A percentile compares a stretch with the other conserved stretches of the same genome.
These are phyloP conservation scores for Yamadazyma trypodendri DNA, from an alignment of 1,139 yeast genomes.

Conservation along the genomic window DNA sequence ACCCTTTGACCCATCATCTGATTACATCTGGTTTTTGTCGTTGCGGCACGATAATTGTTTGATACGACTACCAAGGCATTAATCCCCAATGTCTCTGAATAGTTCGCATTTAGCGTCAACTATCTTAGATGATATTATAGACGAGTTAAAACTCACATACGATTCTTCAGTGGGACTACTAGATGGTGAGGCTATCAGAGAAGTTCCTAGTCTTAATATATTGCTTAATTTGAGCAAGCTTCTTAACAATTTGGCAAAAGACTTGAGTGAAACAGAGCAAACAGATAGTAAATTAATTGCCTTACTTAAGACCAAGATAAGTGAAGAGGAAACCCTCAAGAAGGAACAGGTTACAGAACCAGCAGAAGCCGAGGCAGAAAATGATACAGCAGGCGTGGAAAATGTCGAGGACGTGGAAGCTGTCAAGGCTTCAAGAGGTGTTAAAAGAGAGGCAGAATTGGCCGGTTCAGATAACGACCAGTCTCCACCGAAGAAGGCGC, in stretches of 20 bases:
- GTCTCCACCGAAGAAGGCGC: neutral
- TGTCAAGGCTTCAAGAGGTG: slow-evolving; percentile 7
- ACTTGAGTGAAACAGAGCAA: slow-evolving; percentile 46
- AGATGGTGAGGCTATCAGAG: slow-evolving; percentile 55
- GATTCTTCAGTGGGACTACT: slow-evolving; percentile 60
- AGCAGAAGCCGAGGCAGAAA: slow-evolving; percentile 3
- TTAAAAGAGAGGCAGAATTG: slow-evolving; percentile 1
- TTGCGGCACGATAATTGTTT: neutral
- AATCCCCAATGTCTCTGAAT: slow-evolving; percentile 4
- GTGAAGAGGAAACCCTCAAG: slow-evolving; percentile 25
- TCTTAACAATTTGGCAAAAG: slow-evolving; percentile 47
- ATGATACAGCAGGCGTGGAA: slow-evolving; percentile 3
- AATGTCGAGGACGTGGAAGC: slow-evolving; percentile 7
- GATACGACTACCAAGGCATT: neutral
- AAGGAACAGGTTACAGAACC: slow-evolving; percentile 3
- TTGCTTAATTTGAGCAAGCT: slow-evolving; percentile 47
- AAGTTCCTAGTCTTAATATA: slow-evolving; percentile 45
- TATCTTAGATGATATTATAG: slow-evolving; percentile 51
- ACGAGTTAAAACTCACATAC: slow-evolving; percentile 52
- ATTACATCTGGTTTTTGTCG: too few species aligned
- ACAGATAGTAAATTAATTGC: slow-evolving; percentile 41
- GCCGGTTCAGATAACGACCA: slow-evolving; percentile 10
- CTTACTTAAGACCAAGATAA: slow-evolving; percentile 2
- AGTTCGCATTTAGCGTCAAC: slow-evolving; percentile 35
- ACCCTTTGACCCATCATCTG: too few species aligned